These are phyloP conservation scores for Helminthosporium solani DNA, from an alignment of 2,329 filamentous ascomycete genomes.

Conservation along the genomic window DNA sequence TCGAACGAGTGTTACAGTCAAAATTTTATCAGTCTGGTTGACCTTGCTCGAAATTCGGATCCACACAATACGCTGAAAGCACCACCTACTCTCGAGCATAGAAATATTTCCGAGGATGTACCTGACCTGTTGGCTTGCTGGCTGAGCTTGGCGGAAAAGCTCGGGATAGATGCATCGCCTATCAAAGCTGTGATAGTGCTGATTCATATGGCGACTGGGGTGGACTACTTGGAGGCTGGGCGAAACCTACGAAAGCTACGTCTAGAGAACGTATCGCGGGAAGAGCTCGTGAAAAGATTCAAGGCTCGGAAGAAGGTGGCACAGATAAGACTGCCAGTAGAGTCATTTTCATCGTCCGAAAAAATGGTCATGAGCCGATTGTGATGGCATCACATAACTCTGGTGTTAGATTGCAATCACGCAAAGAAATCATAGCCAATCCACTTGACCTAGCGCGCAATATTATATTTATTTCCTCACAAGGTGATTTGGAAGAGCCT, in stretches of 20 bases:
- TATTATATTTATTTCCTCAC: neutral
- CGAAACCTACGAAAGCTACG: neutral
- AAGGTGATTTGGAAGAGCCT: neutral
- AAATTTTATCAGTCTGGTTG: slow-evolving; percentile 20
- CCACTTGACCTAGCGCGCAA: neutral
- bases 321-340: neutral
- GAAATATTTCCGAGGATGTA: slow-evolving; percentile 36
- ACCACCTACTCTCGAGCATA: slow-evolving; percentile 14
- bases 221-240: neutral
- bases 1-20: slow-evolving; percentile 29
- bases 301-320: neutral
- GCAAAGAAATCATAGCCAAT: neutral
- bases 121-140: slow-evolving; percentile 1
- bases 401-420: neutral
- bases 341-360: neutral
- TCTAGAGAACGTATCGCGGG: neutral
- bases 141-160: slow-evolving; percentile 1
- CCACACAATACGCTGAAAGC: slow-evolving; percentile 24
- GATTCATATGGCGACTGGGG: neutral
- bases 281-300: neutral
- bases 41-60: slow-evolving; percentile 19
- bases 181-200: slow-evolving; percentile 1
- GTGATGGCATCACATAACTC: neutral
- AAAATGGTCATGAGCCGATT: neutral
- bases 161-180: neutral